Conservation (phyloP, 495 filamentous ascomycete species). For the Trichocladium antarcticum region DNA sequence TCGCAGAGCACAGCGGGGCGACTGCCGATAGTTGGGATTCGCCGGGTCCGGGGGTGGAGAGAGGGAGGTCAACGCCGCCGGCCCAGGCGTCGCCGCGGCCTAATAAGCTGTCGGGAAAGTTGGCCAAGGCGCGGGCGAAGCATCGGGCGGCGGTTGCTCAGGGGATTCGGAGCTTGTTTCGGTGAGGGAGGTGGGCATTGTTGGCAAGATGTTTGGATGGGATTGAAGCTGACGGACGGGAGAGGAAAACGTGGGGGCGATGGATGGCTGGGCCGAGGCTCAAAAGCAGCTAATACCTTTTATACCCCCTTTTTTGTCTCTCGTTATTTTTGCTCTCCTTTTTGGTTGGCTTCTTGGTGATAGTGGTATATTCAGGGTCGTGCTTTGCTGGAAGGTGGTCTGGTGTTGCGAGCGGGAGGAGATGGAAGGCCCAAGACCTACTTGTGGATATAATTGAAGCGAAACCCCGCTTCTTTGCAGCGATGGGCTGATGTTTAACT, state of each 20-base stretch:
- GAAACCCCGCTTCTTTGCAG: too few relatives aligned
- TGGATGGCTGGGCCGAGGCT: too few relatives aligned
- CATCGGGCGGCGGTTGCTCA: conserved; percentile 33
- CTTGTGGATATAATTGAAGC: too few relatives aligned
- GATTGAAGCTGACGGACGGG: not conserved
- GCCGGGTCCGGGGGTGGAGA: too few relatives aligned
- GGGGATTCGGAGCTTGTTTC: conserved; percentile 35
- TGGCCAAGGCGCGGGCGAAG: conserved; percentile 26
- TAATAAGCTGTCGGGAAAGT: conserved; percentile 18
- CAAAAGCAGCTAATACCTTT: conserved; percentile 15
- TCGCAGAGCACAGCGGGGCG: too few relatives aligned
- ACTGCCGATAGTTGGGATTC: too few relatives aligned
- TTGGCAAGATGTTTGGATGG: too few relatives aligned
- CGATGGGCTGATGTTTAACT: too few relatives aligned
- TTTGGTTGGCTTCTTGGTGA: conserved; percentile 3
- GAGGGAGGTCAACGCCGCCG: too few relatives aligned
- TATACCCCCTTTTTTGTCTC: conserved; percentile 1
- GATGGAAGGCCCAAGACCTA: too few relatives aligned
- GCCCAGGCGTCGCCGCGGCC: conserved; percentile 5
- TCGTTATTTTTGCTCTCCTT: not conserved
- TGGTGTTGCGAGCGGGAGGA: too few relatives aligned
- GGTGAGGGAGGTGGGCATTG: conserved; percentile 16
- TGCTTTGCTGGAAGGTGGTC: not conserved
- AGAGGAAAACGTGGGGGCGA: not conserved
- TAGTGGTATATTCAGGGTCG: not conserved